Base-by-base conservation (phyloP, 2,329 filamentous ascomycete species). In the Xylaria sp. region DNA sequence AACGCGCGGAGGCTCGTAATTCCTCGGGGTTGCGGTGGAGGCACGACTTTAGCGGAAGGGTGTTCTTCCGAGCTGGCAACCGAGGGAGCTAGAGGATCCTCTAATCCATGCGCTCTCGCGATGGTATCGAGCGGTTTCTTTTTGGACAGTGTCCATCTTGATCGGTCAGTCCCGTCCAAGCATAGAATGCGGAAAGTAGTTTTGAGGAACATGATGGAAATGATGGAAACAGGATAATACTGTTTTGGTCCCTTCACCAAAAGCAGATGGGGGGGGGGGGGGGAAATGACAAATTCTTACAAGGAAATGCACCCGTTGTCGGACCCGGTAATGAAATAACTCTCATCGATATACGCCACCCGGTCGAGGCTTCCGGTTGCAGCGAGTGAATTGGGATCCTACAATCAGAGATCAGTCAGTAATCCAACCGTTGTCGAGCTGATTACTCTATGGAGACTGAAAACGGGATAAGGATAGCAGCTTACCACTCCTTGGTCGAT, bases 101-200 rank as follows among this genome's bases (percentile, higher is more conserved):
- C 94, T 60, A 97, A 83, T 36, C 96, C 96, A 79, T 99, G 96
- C 4, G 95, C 94, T 34, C 93, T 84, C 2, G 91, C 87, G 52
- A 96, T 82, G 3, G 93, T 92, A 80, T 90, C 92, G 10, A 99
- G 84, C 0, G 96, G 91, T 81, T 98, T 98, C 86, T 99, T 99
- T 83, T 97, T 97, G 3, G 69, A 69, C 20, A 69, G n/a, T 18
- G 69, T 70, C 69, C 69, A 70, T 63, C 68, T 70, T 25, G 6
- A 53, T 57, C 13, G 4, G 48, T 70, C 39, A 65, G 65, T 30
- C 25, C 78, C 94, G 88, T 32, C 25, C 18, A 2, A 30, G 8
- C 8, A n/a, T 56, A 15, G 13, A 2, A 32, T 53, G 18, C 28
- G 7, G 32, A 20, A 25, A 12, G 10, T 6, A 18, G 25, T 9